phyloP scores from a whole-genome alignment of 2,329 filamentous ascomycete species.

The Dendrostoma leiphaemia region DNA sequence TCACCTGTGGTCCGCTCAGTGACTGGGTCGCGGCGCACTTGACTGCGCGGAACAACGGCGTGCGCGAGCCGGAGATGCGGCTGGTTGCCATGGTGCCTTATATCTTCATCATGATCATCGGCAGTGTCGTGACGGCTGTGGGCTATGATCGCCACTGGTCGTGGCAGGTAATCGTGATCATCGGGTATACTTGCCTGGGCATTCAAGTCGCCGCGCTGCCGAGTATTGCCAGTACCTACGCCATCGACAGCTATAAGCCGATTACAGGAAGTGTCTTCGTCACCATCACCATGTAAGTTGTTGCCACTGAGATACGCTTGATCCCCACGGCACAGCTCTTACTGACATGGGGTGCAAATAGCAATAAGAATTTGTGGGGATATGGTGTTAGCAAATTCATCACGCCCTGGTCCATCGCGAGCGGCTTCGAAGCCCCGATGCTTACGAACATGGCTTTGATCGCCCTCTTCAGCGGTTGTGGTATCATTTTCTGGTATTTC shows the following conservation, averaged over 20 bases:
- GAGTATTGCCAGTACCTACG: slow-evolving; percentile 56
- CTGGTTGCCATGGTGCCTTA: slow-evolving; percentile 44
- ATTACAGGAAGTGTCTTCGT: slow-evolving; percentile 46
- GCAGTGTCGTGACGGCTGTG: slow-evolving; percentile 41
- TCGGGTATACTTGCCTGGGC: slow-evolving; percentile 40
- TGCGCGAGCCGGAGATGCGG: slow-evolving; percentile 48
- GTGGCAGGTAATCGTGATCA: slow-evolving; percentile 46
- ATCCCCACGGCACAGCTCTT: no score
- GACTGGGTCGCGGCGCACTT: slow-evolving; percentile 40
- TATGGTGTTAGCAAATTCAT: slow-evolving; percentile 29
- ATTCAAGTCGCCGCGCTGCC: slow-evolving; percentile 48
- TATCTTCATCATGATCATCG: slow-evolving; percentile 42
- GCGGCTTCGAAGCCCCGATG: slow-evolving; percentile 24
- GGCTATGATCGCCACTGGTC: slow-evolving; percentile 47
- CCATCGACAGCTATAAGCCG: slow-evolving; percentile 64
- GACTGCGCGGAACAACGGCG: slow-evolving; percentile 41
- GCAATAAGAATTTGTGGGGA: slow-evolving; percentile 29
- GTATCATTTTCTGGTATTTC: slow-evolving; percentile 26
- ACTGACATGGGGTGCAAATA: background rate
- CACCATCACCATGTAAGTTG: slow-evolving; percentile 23
- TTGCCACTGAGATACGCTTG: no score
- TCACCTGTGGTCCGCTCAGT: slow-evolving; percentile 40
- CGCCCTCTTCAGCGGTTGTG: slow-evolving; percentile 22
- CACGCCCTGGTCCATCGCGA: slow-evolving; percentile 25
- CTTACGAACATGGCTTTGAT: slow-evolving; percentile 28